These are phyloP conservation scores for Chrysopogon serrulatus DNA, from an alignment of 176 grass and related monocot species.

Conservation along the genomic window DNA sequence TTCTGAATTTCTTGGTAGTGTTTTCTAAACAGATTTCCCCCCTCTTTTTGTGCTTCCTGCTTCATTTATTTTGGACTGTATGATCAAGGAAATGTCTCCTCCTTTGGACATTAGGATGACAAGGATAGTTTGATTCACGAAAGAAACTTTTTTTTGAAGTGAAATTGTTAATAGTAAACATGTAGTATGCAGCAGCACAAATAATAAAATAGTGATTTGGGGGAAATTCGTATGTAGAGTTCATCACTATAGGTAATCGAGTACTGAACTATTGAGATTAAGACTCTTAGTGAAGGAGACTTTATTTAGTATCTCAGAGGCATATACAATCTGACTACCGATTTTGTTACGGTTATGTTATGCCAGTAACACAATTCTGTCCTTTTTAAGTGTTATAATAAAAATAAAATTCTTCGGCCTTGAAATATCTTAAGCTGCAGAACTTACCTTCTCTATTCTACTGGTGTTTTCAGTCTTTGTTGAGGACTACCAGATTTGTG, in stretches of 20 bases:
- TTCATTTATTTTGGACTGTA: background rate
- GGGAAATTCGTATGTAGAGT: background rate
- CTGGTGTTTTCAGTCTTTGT: conserved; percentile 33
- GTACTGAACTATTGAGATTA: background rate
- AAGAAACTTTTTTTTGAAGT: background rate
- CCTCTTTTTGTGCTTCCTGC: too few species aligned
- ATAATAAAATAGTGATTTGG: background rate
- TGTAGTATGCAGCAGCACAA: background rate
- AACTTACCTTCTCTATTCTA: background rate
- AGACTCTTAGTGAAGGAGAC: too few species aligned
- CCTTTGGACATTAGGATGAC: background rate
- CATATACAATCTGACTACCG: background rate
- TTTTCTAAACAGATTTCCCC: background rate
- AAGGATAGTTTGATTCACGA: background rate
- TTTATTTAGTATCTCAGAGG: background rate
- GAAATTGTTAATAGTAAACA: background rate
- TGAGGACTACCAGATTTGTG: conserved; percentile 25
- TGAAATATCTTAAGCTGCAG: background rate
- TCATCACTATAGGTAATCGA: background rate
- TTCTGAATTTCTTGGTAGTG: background rate
- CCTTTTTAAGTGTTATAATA: background rate
- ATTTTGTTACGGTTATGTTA: background rate
- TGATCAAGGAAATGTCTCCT: conserved; percentile 17
- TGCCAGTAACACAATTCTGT: background rate
- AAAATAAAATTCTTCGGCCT: too few species aligned